Evolutionary conservation across 2,329 filamentous ascomycete species (phyloP), one percentile per base, ranked within the genome.

Genomic region (Ascochyta rabiei): DNA sequence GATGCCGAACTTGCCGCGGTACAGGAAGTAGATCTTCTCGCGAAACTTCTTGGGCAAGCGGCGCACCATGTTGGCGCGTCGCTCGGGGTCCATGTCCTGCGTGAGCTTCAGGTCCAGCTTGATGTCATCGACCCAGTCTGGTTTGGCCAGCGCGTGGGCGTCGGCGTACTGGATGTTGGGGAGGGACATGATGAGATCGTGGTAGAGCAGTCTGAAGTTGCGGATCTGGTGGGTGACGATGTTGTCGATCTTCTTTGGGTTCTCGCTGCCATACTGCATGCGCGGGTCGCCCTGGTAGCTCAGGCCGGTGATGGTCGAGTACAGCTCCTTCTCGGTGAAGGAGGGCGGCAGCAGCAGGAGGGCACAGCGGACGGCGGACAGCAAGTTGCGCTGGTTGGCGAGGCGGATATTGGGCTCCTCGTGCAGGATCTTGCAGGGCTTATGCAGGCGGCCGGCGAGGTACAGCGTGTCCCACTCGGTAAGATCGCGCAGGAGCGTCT

Each of bases 231-330:
- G 88, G 41, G 86, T 86, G 26, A 99, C 95, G 65, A 99, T 99
- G 75, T 98, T 98, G 66, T 85, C 83, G 18, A 99, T 91, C 76
- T 99, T 99, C 70, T 87, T 86, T 28, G 91, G 92, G 70, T 98
- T 91, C 75, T 99, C 95, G 1, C 91, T 91, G 2, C 90, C 89
- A 37, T 97, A 82, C 1, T 87, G 81, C 95, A 99, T 99, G 60
- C 95, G 90, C n/a, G 93, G 91, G 70, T 99, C 95, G 30, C 95
- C 95, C 63, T 96, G 86, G 74, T 99, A 99, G 69, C 90, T 96
- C 62, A 99, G 88, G 19, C 90, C 89, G 0, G 95, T 89, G 57
- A 99, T 97, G 18, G 91, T 95, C 64, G 86, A 89, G 76, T 97
- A 99, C 1, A 99, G 81, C 63, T 97, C 83, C 56, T 86, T 85